phyloP scores from a whole-genome alignment of 371 early-diverging fungal genomes.

The Mucor indicus region DNA sequence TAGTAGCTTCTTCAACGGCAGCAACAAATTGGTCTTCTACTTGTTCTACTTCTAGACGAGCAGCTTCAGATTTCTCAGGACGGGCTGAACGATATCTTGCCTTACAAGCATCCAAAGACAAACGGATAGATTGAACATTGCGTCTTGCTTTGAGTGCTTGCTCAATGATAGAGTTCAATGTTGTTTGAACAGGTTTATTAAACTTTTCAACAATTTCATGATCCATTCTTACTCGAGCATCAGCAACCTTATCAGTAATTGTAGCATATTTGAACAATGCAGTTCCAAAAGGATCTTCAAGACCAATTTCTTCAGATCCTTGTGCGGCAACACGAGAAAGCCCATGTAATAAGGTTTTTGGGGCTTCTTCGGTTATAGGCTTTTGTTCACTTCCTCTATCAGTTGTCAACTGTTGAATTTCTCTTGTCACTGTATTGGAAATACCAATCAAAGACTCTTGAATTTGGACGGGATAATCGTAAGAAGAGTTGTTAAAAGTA shows the following conservation, averaged over 20 bases:
- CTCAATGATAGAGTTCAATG: conserved; percentile 70
- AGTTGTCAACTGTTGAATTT: conserved; percentile 59
- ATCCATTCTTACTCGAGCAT: conserved; percentile 72
- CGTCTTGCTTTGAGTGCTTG: conserved; percentile 81
- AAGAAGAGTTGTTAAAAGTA: conserved; percentile 65
- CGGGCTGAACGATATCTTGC: conserved; percentile 67
- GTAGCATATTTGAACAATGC: conserved; percentile 82
- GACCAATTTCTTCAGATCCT: conserved; percentile 54
- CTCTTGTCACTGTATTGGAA: conserved; percentile 57
- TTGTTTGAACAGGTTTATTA: conserved; percentile 68
- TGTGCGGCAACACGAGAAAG: conserved; percentile 65
- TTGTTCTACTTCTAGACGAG: conserved; percentile 78
- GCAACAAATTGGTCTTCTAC: conserved; percentile 91
- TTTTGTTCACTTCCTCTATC: not conserved
- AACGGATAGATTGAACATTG: conserved; percentile 74
- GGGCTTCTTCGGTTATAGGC: conserved; percentile 10
- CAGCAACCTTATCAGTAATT: conserved; percentile 81
- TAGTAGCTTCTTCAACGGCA: conserved; percentile 87
- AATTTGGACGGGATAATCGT: conserved; percentile 75
- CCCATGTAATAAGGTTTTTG: conserved; percentile 71
- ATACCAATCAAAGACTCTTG: conserved; percentile 67
- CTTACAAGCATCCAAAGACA: conserved; percentile 82
- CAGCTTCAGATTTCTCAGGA: conserved; percentile 69
- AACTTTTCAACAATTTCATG: conserved; percentile 66
- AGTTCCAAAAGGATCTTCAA: conserved; percentile 77